Evolutionary conservation across 2,329 filamentous ascomycete species (phyloP).

Genomic region (Ascochyta koolunga): DNA sequence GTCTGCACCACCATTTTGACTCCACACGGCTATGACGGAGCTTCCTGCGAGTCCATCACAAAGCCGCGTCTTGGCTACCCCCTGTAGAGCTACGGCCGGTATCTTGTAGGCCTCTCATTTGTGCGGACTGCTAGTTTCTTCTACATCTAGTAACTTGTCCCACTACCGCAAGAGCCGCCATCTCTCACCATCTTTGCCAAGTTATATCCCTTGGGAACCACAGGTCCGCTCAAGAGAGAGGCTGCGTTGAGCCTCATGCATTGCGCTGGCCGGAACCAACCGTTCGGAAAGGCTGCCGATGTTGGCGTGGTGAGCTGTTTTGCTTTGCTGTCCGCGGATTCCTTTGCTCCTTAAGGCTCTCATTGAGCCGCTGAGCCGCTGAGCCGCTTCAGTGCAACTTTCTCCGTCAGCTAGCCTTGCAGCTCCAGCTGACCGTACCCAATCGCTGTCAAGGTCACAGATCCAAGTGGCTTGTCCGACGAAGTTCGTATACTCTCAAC

Average conservation of each 20-base stretch:
- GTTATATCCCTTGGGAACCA: slow-evolving; percentile 14
- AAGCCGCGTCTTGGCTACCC: background rate
- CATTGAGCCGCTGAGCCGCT: slow-evolving; percentile 8
- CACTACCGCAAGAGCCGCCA: slow-evolving; percentile 15
- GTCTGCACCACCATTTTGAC: slow-evolving; percentile 8
- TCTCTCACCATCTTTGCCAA: slow-evolving; percentile 19
- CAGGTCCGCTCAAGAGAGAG: background rate
- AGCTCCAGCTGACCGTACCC: background rate
- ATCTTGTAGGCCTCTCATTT: slow-evolving; percentile 10
- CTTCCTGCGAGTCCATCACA: background rate
- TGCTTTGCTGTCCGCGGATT: slow-evolving; percentile 5
- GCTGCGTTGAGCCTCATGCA: slow-evolving; percentile 8
- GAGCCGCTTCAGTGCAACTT: slow-evolving; percentile 16
- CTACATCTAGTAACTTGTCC: slow-evolving; percentile 10
- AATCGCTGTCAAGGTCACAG: background rate
- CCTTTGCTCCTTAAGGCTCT: slow-evolving; percentile 4
- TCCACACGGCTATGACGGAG: slow-evolving; percentile 16
- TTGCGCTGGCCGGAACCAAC: slow-evolving; percentile 11
- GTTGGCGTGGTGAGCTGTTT: background rate
- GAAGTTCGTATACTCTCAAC: background rate
- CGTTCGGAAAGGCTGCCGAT: slow-evolving; percentile 2
- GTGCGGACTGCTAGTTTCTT: slow-evolving; percentile 5
- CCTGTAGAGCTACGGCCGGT: slow-evolving; percentile 1
- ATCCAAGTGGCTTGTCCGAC: slow-evolving; percentile 8
- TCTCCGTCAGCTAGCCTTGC: slow-evolving; percentile 7